Percentiles rank a stretch among this genome's conserved stretches.
phyloP scores from a whole-genome alignment of 495 filamentous ascomycete species.

The Evernia prunastri region DNA sequence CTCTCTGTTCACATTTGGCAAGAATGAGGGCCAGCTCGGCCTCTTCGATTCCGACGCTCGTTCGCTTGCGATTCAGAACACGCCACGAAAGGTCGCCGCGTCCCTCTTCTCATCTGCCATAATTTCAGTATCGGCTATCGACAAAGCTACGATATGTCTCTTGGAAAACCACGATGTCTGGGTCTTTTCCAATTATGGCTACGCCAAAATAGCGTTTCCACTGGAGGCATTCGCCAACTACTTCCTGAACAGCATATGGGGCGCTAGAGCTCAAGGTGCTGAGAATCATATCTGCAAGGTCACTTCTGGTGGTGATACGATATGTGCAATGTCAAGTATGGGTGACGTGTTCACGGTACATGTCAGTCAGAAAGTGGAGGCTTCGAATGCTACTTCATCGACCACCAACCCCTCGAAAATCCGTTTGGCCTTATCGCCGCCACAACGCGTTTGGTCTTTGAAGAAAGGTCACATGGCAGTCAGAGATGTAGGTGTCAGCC shows the following conservation, averaged over 20 bases:
- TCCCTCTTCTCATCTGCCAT: conserved; percentile 77
- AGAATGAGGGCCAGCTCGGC: conserved; percentile 91
- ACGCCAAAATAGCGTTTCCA: conserved; percentile 76
- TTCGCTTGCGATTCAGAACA: conserved; percentile 73
- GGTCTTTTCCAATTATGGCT: conserved; percentile 90
- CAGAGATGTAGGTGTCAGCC: conserved; percentile 77
- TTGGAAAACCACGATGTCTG: conserved; percentile 84
- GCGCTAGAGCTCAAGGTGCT: conserved; percentile 57
- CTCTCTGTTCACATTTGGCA: conserved; percentile 88
- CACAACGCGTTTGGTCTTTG: conserved; percentile 74
- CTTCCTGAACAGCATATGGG: conserved; percentile 59
- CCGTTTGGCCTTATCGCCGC: conserved; percentile 63
- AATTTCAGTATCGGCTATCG: conserved; percentile 75
- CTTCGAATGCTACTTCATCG: conserved; percentile 53
- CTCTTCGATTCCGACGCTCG: conserved; percentile 91
- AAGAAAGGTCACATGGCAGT: conserved; percentile 79
- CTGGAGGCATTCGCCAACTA: conserved; percentile 61
- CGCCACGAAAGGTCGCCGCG: conserved; percentile 78
- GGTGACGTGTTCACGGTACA: conserved; percentile 82
- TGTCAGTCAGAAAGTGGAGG: conserved; percentile 59
- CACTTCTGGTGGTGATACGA: conserved; percentile 76
- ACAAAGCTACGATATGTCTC: conserved; percentile 79
- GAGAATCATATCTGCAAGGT: conserved; percentile 66
- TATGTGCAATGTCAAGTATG: conserved; percentile 73
- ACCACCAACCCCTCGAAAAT: conserved; percentile 89